Evolutionary conservation across 2,329 filamentous ascomycete genomes (phyloP).

Genomic region (Alternaria sp.): DNA sequence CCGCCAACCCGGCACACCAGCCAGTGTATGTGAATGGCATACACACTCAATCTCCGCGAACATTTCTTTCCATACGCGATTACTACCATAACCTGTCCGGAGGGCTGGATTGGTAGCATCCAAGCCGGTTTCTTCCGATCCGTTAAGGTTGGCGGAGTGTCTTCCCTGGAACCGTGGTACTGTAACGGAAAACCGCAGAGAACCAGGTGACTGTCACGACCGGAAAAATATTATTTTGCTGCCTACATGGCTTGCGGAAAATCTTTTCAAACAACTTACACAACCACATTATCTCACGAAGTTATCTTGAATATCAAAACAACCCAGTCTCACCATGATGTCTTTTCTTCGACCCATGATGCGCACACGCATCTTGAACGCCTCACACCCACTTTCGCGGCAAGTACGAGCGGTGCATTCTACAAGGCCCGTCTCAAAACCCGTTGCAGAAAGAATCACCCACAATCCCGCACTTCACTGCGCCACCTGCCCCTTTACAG

Average conservation of each 20-base stretch:
- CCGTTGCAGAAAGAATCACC: rapidly evolving
- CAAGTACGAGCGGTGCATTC: constrained; percentile 1
- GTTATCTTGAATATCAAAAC: not conserved
- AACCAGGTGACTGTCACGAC: not conserved
- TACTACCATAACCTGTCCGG: not conserved
- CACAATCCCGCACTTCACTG: not conserved
- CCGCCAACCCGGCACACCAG: not conserved
- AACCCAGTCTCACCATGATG: not conserved
- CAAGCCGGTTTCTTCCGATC: not conserved
- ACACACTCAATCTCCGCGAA: rapidly evolving
- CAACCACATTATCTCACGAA: not conserved
- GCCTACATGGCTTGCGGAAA: not conserved
- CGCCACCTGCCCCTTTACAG: not conserved
- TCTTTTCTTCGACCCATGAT: not conserved
- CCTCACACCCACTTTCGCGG: not conserved
- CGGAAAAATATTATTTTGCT: not conserved
- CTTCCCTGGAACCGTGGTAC: not conserved
- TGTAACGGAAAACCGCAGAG: not conserved
- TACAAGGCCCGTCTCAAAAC: not conserved
- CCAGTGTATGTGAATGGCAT: not conserved
- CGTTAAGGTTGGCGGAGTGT: not conserved
- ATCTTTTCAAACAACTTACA: not conserved
- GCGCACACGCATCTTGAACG: not conserved
- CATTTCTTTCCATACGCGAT: not conserved
- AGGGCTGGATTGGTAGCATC: rapidly evolving